Base-by-base conservation (phyloP, 2,329 filamentous ascomycete genomes). In the Aureobasidium leucospermi region DNA sequence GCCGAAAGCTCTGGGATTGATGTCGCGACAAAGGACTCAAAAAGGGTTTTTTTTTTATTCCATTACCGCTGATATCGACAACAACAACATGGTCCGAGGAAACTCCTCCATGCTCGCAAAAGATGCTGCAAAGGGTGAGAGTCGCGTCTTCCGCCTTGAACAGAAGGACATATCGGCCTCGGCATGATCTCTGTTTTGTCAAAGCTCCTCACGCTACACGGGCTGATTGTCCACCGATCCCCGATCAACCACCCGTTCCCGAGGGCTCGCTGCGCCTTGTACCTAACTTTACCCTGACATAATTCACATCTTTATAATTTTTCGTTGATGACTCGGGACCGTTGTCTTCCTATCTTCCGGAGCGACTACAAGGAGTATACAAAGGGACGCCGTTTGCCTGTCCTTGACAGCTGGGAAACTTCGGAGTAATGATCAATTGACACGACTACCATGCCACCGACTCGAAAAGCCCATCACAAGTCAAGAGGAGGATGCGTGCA, bases 401-500 rank as follows among this genome's bases (percentile, higher is more conserved):
- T 39, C 48, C 2, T 16, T 16, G n/a, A n/a, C 16, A 42, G 9
- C n/a, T 19, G 16, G 6, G 38, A 8, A 2, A 23, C 3, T 3
- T 23, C 3, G 23, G 38, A 55, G 51, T 45, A 11, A 56, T 56
- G 52, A 6, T 36, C 28, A 6, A 45, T 56, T 32, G 16, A 56
- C 7, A 42, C 45, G 34, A 6, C 10, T 16, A 57, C 43, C 43
- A 57, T 57, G 53, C 53, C 53, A 47, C 53, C 53, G 9, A 57
- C 53, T 23, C 65, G 67, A 41, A 68, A 70, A 61, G 60, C 70
- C 1, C 73, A 75, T 60, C 68, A 65, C 45, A 75, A 74, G 63
- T 74, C 72, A n/a, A 66, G 70, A 38, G 69, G 68, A 59, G 73
- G 73, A 16, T 75, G 73, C 51, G 29, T 64, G 9, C 67, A 72